Evolutionary conservation across 495 filamentous ascomycete species (phyloP).

Genomic region (Penicillium bialowiezense): DNA sequence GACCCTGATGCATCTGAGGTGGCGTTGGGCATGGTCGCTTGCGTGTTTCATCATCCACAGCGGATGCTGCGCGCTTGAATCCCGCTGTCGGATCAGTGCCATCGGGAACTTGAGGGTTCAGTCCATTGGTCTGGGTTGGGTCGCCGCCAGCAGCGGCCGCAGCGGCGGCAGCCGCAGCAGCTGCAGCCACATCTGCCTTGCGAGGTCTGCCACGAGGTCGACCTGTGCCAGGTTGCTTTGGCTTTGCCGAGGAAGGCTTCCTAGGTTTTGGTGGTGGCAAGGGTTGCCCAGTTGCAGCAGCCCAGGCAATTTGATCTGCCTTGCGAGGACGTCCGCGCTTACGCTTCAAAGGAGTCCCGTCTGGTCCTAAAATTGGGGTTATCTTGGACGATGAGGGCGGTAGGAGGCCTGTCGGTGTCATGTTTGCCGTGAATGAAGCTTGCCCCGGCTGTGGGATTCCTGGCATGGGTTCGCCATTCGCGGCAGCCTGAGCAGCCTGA

Average conservation of each 20-base stretch:
- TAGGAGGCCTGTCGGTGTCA: conserved; percentile 17
- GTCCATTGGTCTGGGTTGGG: conserved; percentile 3
- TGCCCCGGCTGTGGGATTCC: conserved; percentile 17
- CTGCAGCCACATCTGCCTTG: conserved; percentile 38
- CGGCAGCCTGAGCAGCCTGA: conserved; percentile 16
- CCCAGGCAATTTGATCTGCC: conserved; percentile 33
- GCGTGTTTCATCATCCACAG: conserved; percentile 29
- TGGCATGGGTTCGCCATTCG: conserved; percentile 14
- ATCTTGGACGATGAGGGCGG: neutral
- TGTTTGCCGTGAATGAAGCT: conserved; percentile 21
- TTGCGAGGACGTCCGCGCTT: conserved; percentile 42
- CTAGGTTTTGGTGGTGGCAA: conserved; percentile 19
- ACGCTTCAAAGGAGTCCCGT: conserved; percentile 36
- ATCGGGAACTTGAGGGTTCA: conserved; percentile 5
- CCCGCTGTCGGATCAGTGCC: conserved; percentile 19
- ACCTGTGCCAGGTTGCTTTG: conserved; percentile 33
- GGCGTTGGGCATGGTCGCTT: conserved; percentile 35
- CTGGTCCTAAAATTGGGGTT: conserved; percentile 24
- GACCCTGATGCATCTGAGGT: conserved; percentile 16
- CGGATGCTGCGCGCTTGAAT: conserved; percentile 25
- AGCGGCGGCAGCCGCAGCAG: conserved; percentile 25
- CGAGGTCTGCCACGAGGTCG: conserved; percentile 39
- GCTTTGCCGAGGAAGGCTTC: conserved; percentile 18
- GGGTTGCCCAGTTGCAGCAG: conserved; percentile 22
- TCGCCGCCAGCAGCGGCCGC: conserved; percentile 15